phyloP scores from a whole-genome alignment of 768 basidiomycete genomes.

The Suillus cothurnatus region DNA sequence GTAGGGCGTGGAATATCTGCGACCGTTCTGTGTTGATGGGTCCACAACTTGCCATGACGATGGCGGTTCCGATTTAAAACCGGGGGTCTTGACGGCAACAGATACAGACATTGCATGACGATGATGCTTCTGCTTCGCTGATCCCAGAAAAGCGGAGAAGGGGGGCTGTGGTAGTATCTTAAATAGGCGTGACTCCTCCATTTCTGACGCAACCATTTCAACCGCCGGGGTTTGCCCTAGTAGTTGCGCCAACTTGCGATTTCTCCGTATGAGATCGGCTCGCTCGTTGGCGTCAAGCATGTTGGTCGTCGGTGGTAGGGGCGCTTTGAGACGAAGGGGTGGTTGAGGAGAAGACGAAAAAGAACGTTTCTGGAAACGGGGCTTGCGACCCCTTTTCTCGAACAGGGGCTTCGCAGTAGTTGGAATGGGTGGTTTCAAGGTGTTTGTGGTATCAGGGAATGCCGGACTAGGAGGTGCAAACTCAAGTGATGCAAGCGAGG shows the following conservation, averaged over 20 bases:
- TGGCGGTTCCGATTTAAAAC: slow-evolving; percentile 24
- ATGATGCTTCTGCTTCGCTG: slow-evolving; percentile 30
- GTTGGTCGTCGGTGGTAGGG: slow-evolving; percentile 68
- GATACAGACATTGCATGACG: slow-evolving; percentile 36
- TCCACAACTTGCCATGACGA: slow-evolving; percentile 39
- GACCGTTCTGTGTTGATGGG: slow-evolving; percentile 31
- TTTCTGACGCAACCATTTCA: slow-evolving; percentile 33
- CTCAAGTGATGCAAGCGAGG: slow-evolving; percentile 33
- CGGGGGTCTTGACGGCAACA: slow-evolving; percentile 22
- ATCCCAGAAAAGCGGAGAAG: slow-evolving; percentile 27
- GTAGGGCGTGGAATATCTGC: slow-evolving; percentile 60
- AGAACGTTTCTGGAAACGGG: slow-evolving; percentile 27
- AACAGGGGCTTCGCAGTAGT: slow-evolving; percentile 50
- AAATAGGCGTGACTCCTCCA: slow-evolving; percentile 25
- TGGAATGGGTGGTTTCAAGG: slow-evolving; percentile 45
- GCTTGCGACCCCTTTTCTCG: slow-evolving; percentile 32
- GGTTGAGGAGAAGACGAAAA: slow-evolving; percentile 31
- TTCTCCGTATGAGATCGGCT: slow-evolving; percentile 69
- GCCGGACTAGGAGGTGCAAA: slow-evolving; percentile 27
- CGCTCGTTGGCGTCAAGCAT: slow-evolving; percentile 64
- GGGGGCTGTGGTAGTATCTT: slow-evolving; percentile 29
- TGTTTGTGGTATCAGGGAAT: not conserved
- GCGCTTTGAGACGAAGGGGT: slow-evolving; percentile 13
- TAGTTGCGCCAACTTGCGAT: slow-evolving; percentile 79
- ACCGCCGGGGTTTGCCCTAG: slow-evolving; percentile 68